These are phyloP conservation scores for Hyaloscypha finlandica DNA, from an alignment of 495 filamentous ascomycete genomes.

Conservation along the genomic window DNA sequence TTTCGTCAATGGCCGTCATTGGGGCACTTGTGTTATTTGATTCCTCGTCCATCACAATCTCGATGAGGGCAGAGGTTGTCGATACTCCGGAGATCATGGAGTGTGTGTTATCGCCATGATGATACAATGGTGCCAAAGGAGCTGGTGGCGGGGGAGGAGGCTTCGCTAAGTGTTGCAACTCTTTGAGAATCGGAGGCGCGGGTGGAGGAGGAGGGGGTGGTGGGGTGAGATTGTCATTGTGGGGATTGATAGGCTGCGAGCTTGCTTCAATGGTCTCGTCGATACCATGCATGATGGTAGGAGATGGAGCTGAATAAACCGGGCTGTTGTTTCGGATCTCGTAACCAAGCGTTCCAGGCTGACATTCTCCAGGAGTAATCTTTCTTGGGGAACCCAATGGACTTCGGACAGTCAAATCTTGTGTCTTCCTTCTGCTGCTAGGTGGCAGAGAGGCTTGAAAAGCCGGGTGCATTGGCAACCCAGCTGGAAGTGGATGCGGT, in stretches of 20 bases:
- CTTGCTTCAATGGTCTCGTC: constrained; percentile 63
- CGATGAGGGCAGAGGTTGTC: constrained; percentile 58
- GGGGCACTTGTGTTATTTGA: constrained; percentile 34
- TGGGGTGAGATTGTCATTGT: constrained; percentile 47
- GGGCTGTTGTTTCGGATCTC: constrained; percentile 30
- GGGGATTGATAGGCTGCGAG: constrained; percentile 31
- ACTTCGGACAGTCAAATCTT: constrained; percentile 12
- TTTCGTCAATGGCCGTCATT: constrained; percentile 29
- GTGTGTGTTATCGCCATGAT: constrained; percentile 52
- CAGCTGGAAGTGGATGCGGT: constrained; percentile 42
- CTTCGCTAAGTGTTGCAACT: constrained; percentile 79
- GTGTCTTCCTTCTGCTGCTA: constrained; percentile 39
- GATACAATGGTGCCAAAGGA: constrained; percentile 53
- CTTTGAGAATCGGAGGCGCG: constrained; percentile 67
- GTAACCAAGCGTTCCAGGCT: constrained; percentile 33
- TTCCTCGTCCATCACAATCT: constrained; percentile 73
- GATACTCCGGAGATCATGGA: constrained; percentile 43
- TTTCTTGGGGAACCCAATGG: constrained; percentile 38
- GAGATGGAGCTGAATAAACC: constrained; percentile 20
- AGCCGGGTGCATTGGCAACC: constrained; percentile 57
- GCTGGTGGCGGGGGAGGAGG: constrained; percentile 70
- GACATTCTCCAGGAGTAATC: constrained; percentile 41
- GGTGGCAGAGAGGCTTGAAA: constrained; percentile 56
- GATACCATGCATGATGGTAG: constrained; percentile 52
- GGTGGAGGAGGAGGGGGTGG: constrained; percentile 52